phyloP scores from a whole-genome alignment of 1,284 basidiomycete genomes.

The Ustilago loliicola region DNA sequence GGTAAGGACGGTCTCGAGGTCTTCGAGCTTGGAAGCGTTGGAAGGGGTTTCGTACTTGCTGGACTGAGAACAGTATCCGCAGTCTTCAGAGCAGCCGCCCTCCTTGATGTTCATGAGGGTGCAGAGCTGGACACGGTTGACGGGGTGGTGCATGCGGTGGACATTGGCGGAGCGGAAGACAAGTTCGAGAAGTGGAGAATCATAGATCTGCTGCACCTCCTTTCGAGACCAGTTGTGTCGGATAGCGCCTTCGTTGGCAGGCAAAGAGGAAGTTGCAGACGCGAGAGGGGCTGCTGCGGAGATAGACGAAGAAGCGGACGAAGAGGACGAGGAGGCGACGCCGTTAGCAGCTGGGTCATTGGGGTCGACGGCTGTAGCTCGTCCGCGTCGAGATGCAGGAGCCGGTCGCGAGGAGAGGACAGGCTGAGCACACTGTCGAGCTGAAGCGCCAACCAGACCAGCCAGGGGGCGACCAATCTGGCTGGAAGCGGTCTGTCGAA shows the following conservation, averaged over 20 bases:
- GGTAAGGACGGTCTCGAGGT: slow-evolving; percentile 86
- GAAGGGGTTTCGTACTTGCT: slow-evolving; percentile 90
- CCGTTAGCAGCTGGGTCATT: slow-evolving; percentile 36
- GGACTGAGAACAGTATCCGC: slow-evolving; percentile 98
- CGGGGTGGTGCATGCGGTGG: slow-evolving; percentile 88
- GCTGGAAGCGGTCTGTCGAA: slow-evolving; percentile 34
- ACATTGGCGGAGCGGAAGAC: slow-evolving; percentile 74
- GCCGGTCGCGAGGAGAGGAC: slow-evolving; percentile 11
- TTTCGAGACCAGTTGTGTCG: slow-evolving; percentile 63
- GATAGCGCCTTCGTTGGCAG: slow-evolving; percentile 33
- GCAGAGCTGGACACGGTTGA: slow-evolving; percentile 91
- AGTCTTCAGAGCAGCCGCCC: slow-evolving; percentile 91
- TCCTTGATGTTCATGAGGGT: slow-evolving; percentile 99
- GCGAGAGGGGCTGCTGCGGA: slow-evolving; percentile 10
- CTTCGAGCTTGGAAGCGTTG: slow-evolving; percentile 87
- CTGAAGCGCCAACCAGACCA: slow-evolving; percentile 25
- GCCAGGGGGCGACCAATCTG: slow-evolving; percentile 34
- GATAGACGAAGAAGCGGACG: slow-evolving; percentile 3
- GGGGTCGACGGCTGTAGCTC: slow-evolving; percentile 53
- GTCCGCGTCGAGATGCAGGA: slow-evolving; percentile 42
- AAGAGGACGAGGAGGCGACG: slow-evolving; percentile 12
- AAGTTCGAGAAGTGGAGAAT: slow-evolving; percentile 66
- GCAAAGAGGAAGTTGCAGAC: neutral
- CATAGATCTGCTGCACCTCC: slow-evolving; percentile 66
- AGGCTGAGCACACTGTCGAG: slow-evolving; percentile 33